Base-by-base conservation (phyloP, 306 rosid genomes). In the Arachis hypogaea region DNA sequence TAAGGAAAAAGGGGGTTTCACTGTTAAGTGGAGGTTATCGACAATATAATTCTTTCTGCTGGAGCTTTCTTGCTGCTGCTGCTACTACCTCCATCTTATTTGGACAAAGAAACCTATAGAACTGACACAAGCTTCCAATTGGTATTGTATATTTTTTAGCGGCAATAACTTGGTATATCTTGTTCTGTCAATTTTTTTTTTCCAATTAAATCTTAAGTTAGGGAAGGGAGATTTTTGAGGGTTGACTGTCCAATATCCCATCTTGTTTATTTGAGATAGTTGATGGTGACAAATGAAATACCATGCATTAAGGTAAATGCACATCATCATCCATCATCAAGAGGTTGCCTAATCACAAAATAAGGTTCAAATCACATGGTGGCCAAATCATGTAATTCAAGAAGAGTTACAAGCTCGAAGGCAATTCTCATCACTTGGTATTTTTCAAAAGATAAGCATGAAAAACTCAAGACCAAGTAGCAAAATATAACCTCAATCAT, bases 121-220 rank as follows among this genome's bases (percentile, higher is more conserved):
- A 80, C 69, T 78, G 80, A 74, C 88, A 78, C 78, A 72, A n/a
- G 85, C 77, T 79, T 60, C 78, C 77, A 11, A 80, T 78, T 82
- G 88, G 81, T 86, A 74, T 85, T 89, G 96, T 93, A 90, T 90
- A 93, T 88, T 88, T 90, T 85, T 72, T 65, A 82, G 88, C 84
- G 78, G 87, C 95, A 80, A 83, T 81, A 81, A 87, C 90, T 67
- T 87, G 87, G 86, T 84, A 82, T 85, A 82, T 84, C 82, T 62
- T 78, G 85, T 85, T 87, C 73, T 87, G 89, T 84, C 82, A 73
- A 16, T 16, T 16, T 16, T 16, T 16, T 80, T 64, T 61, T 60
- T 61, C 18, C 14, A 30, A 62, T 72, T 65, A 65, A 65, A 76
- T 71, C 79, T 80, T 77, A 74, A 83, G 72, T 41, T 82, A 82